Evolutionary conservation across 2,329 filamentous ascomycete genomes (phyloP), one percentile per base, ranked within the genome.

Genomic region (Beauveria pseudobassiana): DNA sequence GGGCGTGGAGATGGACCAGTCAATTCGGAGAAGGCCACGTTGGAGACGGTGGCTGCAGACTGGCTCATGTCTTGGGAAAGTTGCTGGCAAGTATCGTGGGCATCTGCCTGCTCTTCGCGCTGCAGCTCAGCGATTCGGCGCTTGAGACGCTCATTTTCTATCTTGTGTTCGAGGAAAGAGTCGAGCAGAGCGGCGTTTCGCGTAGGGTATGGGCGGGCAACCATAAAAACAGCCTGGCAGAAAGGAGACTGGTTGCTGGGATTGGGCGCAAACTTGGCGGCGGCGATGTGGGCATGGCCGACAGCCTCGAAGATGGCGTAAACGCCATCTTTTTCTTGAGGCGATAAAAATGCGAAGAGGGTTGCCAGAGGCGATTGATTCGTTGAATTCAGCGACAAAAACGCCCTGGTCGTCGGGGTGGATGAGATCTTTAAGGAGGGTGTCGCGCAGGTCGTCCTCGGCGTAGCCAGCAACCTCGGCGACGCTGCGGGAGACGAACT

Each of bases 161-260:
- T 93, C 75, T 97, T 97, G 77, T 97, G 93, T 73, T 98, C 93
- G 30, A 98, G 80, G 69, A 97, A 97, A 0, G 92, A 96, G 75
- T 98, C 93, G 22, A 97, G 80, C 12, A 97, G 80, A 3, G 84
- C 85, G 1, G 91, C 88, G 70, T 93, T 96, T 75, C 90, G 93
- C 34, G 90, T 96, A 5, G 91, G 92, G 72, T 97, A 96, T 1
- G 90, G 90, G 22, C 93, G 84, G 9, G 91, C 87, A 87, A 96
- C 93, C 80, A 98, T 90, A 72, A 97, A 97, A 68, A 97, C 91
- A 43, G 93, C 93, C 68, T 91, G 86, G 72, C 92, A 97, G 67
- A 89, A 88, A 1, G 86, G 83, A 2, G 85, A 82, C 63, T 85
- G 80, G 65, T 87, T 87, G 66, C 82, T 81, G 1, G 84, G 82